Conservation (phyloP, 768 basidiomycete genomes). For the Ramaria sp. region DNA sequence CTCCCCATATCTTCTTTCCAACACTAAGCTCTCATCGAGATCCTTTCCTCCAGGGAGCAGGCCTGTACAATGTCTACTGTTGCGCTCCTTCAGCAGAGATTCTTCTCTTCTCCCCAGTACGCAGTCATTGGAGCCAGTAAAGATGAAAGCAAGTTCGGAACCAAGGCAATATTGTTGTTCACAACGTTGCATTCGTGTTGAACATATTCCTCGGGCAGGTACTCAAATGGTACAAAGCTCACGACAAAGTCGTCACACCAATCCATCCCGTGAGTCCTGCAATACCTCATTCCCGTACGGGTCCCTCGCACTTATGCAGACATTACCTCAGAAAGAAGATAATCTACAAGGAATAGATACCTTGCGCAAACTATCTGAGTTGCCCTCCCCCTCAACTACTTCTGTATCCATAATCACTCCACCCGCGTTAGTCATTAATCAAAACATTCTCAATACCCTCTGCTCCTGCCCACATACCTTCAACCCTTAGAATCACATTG, state of each 20-base stretch:
- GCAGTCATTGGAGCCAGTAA: slow-evolving; percentile 82
- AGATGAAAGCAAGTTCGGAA: slow-evolving; percentile 69
- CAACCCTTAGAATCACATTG: slow-evolving; percentile 43
- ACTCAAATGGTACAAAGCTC: slow-evolving; percentile 63
- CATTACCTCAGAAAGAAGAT: slow-evolving; percentile 44
- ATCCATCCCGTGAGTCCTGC: slow-evolving; percentile 53
- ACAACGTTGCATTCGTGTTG: neutral
- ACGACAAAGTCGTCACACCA: slow-evolving; percentile 52
- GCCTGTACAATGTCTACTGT: slow-evolving; percentile 2
- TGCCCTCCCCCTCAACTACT: slow-evolving; percentile 52
- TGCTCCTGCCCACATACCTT: neutral
- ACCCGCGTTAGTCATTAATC: slow-evolving; percentile 18
- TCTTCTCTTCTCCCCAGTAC: slow-evolving; percentile 51
- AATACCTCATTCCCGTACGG: neutral
- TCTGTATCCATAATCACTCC: slow-evolving; percentile 75
- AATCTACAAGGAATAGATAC: slow-evolving; percentile 60
- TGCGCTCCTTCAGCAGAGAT: slow-evolving; percentile 39
- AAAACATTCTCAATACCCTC: neutral
- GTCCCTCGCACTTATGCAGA: neutral
- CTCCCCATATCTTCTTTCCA: too few relatives aligned
- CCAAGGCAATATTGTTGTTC: slow-evolving; percentile 37
- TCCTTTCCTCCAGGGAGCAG: neutral
- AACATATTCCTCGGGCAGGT: slow-evolving; percentile 33
- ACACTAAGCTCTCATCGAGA: too few relatives aligned
- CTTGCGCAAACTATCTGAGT: slow-evolving; percentile 41